These are phyloP conservation scores for Berkeleyomyces rouxiae DNA, from an alignment of 2,329 filamentous ascomycete genomes.

Conservation along the genomic window DNA sequence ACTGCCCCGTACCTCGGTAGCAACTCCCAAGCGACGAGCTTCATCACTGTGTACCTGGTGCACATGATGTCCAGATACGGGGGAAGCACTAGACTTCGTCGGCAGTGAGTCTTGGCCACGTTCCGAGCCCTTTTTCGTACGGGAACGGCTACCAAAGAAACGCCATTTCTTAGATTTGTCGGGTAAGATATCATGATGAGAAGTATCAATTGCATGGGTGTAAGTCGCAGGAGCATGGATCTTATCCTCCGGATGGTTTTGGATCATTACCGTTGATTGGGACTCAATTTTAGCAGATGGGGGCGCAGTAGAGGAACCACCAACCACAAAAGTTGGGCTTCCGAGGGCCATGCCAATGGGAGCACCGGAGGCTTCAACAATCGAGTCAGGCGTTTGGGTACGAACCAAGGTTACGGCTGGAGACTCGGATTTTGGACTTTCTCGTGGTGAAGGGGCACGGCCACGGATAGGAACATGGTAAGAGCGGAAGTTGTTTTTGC, in stretches of 20 bases:
- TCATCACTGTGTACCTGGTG: conserved; percentile 3
- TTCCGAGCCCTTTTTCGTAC: conserved; percentile 6
- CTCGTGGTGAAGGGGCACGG: conserved; percentile 28
- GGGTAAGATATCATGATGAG: conserved; percentile 1
- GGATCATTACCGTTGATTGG: neutral
- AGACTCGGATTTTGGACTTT: conserved; percentile 23
- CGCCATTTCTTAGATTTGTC: conserved; percentile 14
- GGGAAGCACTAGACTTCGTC: neutral
- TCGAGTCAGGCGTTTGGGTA: conserved; percentile 28
- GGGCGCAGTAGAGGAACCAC: neutral
- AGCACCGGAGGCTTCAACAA: conserved; percentile 19
- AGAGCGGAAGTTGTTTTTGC: conserved; percentile 22
- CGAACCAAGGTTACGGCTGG: conserved; percentile 22
- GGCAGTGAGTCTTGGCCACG: neutral
- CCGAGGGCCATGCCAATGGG: conserved; percentile 60
- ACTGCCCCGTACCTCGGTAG: neutral
- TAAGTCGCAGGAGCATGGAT: neutral
- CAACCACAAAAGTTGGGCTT: conserved; percentile 32
- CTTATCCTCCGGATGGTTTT: neutral
- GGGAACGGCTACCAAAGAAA: conserved; percentile 13
- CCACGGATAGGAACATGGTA: conserved; percentile 27
- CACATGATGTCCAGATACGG: neutral
- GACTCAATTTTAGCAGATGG: neutral
- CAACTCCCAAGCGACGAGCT: neutral
- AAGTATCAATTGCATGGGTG: neutral